A percentile compares a stretch with the other conserved stretches of the same genome.
These are phyloP conservation scores for Monilinia fructigena DNA, from an alignment of 2,329 filamentous ascomycete genomes.

Conservation along the genomic window DNA sequence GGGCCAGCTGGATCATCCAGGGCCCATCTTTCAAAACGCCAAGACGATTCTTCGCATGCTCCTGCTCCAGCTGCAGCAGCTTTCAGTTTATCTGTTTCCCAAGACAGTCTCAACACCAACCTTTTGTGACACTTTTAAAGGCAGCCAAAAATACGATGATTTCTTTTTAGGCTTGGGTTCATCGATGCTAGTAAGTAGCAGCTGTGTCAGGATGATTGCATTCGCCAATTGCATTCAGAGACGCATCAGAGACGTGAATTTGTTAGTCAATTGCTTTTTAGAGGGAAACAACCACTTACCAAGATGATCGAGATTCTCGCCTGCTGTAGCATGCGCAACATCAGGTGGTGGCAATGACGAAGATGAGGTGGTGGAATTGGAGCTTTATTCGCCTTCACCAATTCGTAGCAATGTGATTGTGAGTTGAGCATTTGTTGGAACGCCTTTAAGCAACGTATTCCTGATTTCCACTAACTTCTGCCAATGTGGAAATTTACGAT, in stretches of 20 bases:
- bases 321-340: constrained; percentile 47
- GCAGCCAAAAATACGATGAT: constrained; percentile 50
- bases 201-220: constrained; percentile 46
- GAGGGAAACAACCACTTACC: constrained; percentile 43
- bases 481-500: constrained; percentile 67
- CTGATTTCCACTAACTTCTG: constrained; percentile 70
- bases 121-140: constrained; percentile 61
- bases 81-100: constrained; percentile 63
- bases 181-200: constrained; percentile 28
- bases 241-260: constrained; percentile 31
- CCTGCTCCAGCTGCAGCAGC: constrained; percentile 63
- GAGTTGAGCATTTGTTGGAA: constrained; percentile 84
- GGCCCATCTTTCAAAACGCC: constrained; percentile 59
- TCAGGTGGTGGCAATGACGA: constrained; percentile 41
- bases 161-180: constrained; percentile 33
- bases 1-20: constrained; percentile 60
- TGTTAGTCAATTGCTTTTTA: constrained; percentile 23
- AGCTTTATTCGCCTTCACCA: constrained; percentile 75
- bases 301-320: constrained; percentile 52
- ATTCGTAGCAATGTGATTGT: constrained; percentile 77
- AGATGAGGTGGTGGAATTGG: constrained; percentile 66
- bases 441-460: constrained; percentile 75
- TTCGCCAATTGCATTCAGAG: too few relatives aligned
- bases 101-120: constrained; percentile 69
- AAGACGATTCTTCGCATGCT: constrained; percentile 66